Conservation (phyloP, 768 basidiomycete species). For the Chalciporus pseudorubinellus region DNA sequence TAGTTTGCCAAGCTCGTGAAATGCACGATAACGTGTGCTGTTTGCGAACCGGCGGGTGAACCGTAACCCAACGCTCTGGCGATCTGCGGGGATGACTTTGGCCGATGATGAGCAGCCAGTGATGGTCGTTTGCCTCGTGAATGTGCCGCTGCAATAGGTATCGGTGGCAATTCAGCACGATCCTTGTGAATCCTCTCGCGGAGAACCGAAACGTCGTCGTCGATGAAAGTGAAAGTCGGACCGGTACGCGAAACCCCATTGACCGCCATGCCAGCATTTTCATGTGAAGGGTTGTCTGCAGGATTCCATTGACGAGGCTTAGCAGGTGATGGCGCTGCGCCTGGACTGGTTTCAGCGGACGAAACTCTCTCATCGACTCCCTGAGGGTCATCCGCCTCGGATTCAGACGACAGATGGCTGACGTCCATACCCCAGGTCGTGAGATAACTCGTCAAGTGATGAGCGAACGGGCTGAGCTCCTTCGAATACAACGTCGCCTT, state of each 20-base stretch:
- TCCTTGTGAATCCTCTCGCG: constrained; percentile 70
- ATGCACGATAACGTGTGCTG: constrained; percentile 61
- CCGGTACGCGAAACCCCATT: constrained; percentile 26
- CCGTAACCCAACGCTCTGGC: constrained; percentile 49
- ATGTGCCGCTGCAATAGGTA: constrained; percentile 39
- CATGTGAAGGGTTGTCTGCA: constrained; percentile 20
- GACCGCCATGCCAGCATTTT: constrained; percentile 13
- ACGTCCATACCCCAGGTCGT: constrained; percentile 96
- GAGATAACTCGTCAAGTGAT: constrained; percentile 89
- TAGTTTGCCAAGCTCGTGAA: constrained; percentile 91
- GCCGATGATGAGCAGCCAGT: constrained; percentile 63
- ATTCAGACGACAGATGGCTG: constrained; percentile 67
- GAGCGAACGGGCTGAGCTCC: constrained; percentile 85
- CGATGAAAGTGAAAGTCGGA: constrained; percentile 78
- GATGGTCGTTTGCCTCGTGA: constrained; percentile 62
- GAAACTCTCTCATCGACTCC: constrained; percentile 13
- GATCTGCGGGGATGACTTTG: constrained; percentile 79
- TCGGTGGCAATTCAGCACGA: constrained; percentile 48
- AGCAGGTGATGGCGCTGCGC: constrained; percentile 4
- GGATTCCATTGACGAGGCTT: constrained; percentile 24
- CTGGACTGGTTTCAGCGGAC: constrained; percentile 7
- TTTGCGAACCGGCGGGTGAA: constrained; percentile 26
- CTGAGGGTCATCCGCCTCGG: constrained; percentile 44
- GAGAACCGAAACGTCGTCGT: constrained; percentile 84
- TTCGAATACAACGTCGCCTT: constrained; percentile 82